Evolutionary conservation across 2,329 filamentous ascomycete genomes (phyloP).

Genomic region (Zymoseptoria crescenta): DNA sequence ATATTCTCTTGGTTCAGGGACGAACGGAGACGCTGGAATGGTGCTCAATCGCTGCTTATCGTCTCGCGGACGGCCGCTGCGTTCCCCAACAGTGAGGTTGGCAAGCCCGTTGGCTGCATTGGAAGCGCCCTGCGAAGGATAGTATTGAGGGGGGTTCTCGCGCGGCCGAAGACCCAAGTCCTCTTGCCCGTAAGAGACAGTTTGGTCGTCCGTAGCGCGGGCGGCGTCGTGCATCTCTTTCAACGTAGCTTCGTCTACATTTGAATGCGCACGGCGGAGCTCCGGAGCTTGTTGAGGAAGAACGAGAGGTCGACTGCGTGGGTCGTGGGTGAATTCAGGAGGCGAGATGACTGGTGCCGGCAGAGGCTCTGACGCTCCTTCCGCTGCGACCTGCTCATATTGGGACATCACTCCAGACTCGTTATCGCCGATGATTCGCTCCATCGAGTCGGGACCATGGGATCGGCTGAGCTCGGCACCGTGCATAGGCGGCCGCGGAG

Average conservation of each 20-base stretch:
- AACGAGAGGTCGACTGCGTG: constrained; percentile 60
- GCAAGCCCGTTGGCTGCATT: background rate
- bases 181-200: constrained; percentile 11
- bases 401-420: constrained; percentile 35
- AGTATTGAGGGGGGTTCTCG: background rate
- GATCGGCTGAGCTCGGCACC: constrained; percentile 15
- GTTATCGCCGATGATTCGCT: constrained; percentile 52
- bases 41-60: constrained; percentile 34
- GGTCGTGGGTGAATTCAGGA: constrained; percentile 69
- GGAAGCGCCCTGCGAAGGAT: constrained; percentile 3
- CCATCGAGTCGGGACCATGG: constrained; percentile 37
- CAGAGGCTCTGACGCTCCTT: constrained; percentile 26
- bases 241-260: constrained; percentile 74
- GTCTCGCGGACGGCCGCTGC: constrained; percentile 7
- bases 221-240: constrained; percentile 67
- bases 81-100: constrained; percentile 3
- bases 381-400: constrained; percentile 42
- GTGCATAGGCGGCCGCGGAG: constrained; percentile 38
- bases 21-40: constrained; percentile 39
- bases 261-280: constrained; percentile 70
- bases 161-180: background rate
- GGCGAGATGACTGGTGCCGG: constrained; percentile 71
- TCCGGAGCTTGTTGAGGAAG: constrained; percentile 69
- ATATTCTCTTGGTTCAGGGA: constrained; percentile 28
- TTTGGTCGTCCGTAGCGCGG: constrained; percentile 24